Percentiles rank a stretch among this genome's conserved stretches.
Conservation (phyloP, 2,329 filamentous ascomycete genomes). For the Sarocladium brachiariae region DNA sequence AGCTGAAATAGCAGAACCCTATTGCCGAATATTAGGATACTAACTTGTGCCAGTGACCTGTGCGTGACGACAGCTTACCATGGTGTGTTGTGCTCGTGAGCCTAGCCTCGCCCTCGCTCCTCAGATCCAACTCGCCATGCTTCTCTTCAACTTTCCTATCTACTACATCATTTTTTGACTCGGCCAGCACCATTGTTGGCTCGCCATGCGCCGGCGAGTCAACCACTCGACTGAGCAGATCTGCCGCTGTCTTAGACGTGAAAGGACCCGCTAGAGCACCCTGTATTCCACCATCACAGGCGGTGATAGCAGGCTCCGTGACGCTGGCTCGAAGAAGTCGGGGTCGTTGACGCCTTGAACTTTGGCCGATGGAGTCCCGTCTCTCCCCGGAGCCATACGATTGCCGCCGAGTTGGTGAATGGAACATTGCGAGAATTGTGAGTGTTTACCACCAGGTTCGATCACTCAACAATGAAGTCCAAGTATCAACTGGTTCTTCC, state of each 20-base stretch:
- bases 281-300: conserved; percentile 42
- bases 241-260: conserved; percentile 43
- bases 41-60: neutral
- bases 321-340: conserved; percentile 47
- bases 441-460: no score
- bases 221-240: conserved; percentile 36
- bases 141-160: neutral
- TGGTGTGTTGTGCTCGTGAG: neutral
- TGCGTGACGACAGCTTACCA: neutral
- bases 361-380: conserved; percentile 21
- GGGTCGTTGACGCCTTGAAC: conserved; percentile 36
- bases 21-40: neutral
- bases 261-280: conserved; percentile 43
- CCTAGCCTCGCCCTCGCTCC: no score
- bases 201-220: neutral
- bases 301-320: conserved; percentile 52
- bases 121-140: neutral
- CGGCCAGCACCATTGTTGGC: neutral
- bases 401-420: neutral
- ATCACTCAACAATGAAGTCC: no score
- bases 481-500: no score
- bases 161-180: neutral
- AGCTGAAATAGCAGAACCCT: conserved; percentile 55
- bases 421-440: neutral
- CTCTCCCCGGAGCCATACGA: neutral